Base-by-base conservation (phyloP, 2,329 filamentous ascomycete genomes). In the Pleoardoris graminearum region DNA sequence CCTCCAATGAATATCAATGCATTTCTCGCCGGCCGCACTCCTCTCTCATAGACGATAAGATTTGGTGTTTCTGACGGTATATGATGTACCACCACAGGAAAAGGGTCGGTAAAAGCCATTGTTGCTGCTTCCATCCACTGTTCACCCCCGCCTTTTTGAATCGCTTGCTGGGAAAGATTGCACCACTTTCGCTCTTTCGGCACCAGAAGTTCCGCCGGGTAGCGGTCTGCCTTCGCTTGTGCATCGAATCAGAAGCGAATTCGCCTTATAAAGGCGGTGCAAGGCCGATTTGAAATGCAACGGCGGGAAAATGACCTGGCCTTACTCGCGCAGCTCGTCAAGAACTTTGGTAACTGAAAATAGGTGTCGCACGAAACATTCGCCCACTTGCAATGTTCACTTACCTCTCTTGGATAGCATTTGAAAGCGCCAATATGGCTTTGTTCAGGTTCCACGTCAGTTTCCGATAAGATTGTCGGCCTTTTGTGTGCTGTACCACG, bases 1-100 rank as follows among this genome's bases (percentile, higher is more conserved):
- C 61, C 61, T n/a, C 58, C 53, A 7, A 62, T 50, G 16, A 53
- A 62, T 7, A 63, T 38, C 3, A 62, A 33, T 6, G 59, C 58
- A 44, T 59, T 58, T 3, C 30, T 39, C 16, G 53, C 53, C 3
- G 30, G n/a, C 1, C 36, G 8, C 16, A 43, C 23, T 14, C 56
- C 55, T 16, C 55, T 53, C 39, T 62, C 54, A 47, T 62, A 64
- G 6, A 58, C 60, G 38, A 60, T 57, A 4, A 55, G 50, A 17
- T 42, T 33, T 3, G 48, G 46, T 11, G 45, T 41, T 10, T 32
- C n/a, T 17, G 54, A 55, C 8, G 38, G 19, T 30, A 64, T 49
- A 14, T 51, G 58, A 22, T 62, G 54, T 14, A 61, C 58, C 8
- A 38, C 48, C 11, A 61, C 56, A 16, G 38, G 21, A 22, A 50